These are phyloP conservation scores for Dendrostoma leiphaemia DNA, from an alignment of 2,329 filamentous ascomycete genomes.

Conservation along the genomic window DNA sequence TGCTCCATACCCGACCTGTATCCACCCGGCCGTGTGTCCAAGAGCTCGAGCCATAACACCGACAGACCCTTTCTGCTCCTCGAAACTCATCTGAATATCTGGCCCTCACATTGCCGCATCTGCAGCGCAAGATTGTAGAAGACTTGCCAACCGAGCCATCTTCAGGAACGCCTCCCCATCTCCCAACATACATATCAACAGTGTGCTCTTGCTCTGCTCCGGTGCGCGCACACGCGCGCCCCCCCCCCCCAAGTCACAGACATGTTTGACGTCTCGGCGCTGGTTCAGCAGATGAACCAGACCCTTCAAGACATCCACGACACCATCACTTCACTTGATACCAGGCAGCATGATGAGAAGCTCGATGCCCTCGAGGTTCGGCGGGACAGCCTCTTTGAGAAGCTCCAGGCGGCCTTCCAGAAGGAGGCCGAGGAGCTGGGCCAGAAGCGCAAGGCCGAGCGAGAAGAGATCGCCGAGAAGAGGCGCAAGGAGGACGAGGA, in stretches of 20 bases:
- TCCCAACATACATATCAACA: no score
- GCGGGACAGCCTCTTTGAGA: constrained; percentile 32
- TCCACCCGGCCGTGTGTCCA: no score
- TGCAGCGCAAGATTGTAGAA: background rate
- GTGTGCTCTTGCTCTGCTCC: background rate
- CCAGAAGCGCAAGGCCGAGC: constrained; percentile 28
- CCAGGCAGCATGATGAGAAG: constrained; percentile 31
- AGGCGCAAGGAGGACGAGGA: constrained; percentile 42
- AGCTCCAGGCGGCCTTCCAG: constrained; percentile 30
- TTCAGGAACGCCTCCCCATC: no score
- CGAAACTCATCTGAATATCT: no score
- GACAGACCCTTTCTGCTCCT: background rate
- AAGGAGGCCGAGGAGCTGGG: constrained; percentile 29
- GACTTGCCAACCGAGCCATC: background rate
- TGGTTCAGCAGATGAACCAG: constrained; percentile 42
- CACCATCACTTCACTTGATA: constrained; percentile 34
- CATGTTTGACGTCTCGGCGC: constrained; percentile 34
- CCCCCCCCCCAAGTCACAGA: background rate
- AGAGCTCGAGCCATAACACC: no score
- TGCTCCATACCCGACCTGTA: no score
- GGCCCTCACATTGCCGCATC: background rate
- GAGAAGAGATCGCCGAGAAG: constrained; percentile 32
- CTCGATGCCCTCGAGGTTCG: constrained; percentile 39
- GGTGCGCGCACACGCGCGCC: background rate
- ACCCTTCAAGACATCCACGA: constrained; percentile 37